These are phyloP conservation scores for Fusarium penzigii DNA, from an alignment of 2,329 filamentous ascomycete genomes.

Conservation along the genomic window DNA sequence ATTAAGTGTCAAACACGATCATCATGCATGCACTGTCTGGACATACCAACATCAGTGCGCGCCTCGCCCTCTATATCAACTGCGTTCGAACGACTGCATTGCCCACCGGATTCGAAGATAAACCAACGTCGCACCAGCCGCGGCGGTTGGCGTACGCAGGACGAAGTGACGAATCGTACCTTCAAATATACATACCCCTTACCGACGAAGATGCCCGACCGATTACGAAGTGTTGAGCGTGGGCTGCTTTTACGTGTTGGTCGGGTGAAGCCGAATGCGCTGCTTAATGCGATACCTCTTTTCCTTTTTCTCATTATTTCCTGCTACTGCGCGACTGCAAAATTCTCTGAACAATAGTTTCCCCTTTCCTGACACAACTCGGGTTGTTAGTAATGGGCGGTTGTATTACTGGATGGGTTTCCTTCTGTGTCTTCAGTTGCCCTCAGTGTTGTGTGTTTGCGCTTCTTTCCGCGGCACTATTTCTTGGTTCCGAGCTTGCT, in stretches of 20 bases:
- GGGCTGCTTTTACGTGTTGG: slow-evolving; percentile 27
- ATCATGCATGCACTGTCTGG: slow-evolving; percentile 30
- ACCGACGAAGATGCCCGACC: slow-evolving; percentile 28
- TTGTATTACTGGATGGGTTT: slow-evolving; percentile 40
- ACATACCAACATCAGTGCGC: slow-evolving; percentile 32
- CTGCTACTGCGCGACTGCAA: slow-evolving; percentile 31
- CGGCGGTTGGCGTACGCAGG: slow-evolving; percentile 40
- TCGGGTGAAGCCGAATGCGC: slow-evolving; percentile 25
- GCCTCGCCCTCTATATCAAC: slow-evolving; percentile 29
- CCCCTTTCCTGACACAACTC: slow-evolving; percentile 31
- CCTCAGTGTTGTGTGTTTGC: slow-evolving; percentile 25
- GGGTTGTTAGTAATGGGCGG: slow-evolving; percentile 35
- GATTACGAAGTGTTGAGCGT: slow-evolving; percentile 23
- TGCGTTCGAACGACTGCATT: slow-evolving; percentile 34
- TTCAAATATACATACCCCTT: slow-evolving; percentile 33
- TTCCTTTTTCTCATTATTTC: slow-evolving; percentile 24
- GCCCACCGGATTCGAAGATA: slow-evolving; percentile 32
- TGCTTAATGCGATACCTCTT: slow-evolving; percentile 39
- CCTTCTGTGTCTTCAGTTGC: slow-evolving; percentile 31
- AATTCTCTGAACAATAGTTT: slow-evolving; percentile 38
- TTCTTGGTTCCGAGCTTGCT: slow-evolving; percentile 19
- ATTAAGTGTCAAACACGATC: slow-evolving; percentile 49
- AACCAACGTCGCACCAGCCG: slow-evolving; percentile 34
- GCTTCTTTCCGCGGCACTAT: slow-evolving; percentile 15
- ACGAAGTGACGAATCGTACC: slow-evolving; percentile 43